phyloP scores from a whole-genome alignment of 1,284 basidiomycete species.

The Sporisorium exsertum region DNA sequence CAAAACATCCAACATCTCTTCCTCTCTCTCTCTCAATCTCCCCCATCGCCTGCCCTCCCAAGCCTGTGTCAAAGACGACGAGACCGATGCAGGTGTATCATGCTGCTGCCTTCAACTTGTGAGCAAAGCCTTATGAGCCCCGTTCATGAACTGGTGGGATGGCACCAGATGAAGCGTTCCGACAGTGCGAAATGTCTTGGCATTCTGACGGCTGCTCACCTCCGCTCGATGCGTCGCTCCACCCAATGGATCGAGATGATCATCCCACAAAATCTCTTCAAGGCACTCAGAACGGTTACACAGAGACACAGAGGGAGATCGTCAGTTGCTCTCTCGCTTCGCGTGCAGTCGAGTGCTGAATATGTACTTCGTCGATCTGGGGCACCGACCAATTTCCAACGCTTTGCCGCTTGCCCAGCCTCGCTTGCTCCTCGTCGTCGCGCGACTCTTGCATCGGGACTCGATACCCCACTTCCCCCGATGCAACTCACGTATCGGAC shows the following conservation, averaged over 20 bases:
- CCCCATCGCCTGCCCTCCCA: too few relatives aligned
- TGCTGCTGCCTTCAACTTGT: not conserved
- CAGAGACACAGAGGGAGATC: not conserved
- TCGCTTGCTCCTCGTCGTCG: not conserved
- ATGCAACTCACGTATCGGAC: too few relatives aligned
- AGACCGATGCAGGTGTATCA: not conserved
- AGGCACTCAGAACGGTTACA: not conserved
- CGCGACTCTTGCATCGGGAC: not conserved
- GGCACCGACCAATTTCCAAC: not conserved
- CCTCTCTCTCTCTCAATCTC: not conserved
- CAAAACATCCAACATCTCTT: constrained; percentile 16
- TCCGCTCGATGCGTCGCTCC: not conserved
- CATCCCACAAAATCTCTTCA: not conserved
- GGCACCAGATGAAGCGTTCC: not conserved
- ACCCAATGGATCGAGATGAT: not conserved
- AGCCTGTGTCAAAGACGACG: not conserved
- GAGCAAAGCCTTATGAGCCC: not conserved
- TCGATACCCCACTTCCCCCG: not conserved
- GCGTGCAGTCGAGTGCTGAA: not conserved
- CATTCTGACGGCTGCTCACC: not conserved
- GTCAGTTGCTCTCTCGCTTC: not conserved
- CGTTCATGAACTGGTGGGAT: not conserved
- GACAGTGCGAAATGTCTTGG: not conserved
- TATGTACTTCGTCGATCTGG: not conserved
- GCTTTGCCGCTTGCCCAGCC: not conserved